Evolutionary conservation across 495 filamentous ascomycete species (phyloP).

Genomic region (Aspergillus panamensis): DNA sequence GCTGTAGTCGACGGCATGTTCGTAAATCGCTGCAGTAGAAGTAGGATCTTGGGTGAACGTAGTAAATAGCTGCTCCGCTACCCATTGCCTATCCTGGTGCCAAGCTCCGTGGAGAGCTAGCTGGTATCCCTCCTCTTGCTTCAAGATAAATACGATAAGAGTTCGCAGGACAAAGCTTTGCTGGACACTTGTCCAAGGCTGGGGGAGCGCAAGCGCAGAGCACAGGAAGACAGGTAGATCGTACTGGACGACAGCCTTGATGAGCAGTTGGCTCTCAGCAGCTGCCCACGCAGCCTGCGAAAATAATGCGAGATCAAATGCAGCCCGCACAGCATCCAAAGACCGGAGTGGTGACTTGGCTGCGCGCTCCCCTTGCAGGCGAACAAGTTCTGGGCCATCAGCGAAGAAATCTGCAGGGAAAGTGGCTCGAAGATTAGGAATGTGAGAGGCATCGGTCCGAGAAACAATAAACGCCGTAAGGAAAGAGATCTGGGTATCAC

Average conservation of each 20-base stretch:
- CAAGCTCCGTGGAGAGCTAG: constrained; percentile 87
- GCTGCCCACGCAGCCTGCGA: constrained; percentile 61
- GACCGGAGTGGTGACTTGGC: constrained; percentile 87
- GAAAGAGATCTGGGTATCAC: constrained; percentile 85
- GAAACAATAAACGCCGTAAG: constrained; percentile 75
- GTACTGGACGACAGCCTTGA: constrained; percentile 47
- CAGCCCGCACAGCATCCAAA: constrained; percentile 73
- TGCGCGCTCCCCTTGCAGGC: constrained; percentile 66
- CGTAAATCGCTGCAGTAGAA: constrained; percentile 73
- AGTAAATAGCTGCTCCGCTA: constrained; percentile 72
- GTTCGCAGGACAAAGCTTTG: constrained; percentile 60
- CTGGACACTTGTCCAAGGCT: constrained; percentile 61
- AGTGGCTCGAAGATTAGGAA: constrained; percentile 72
- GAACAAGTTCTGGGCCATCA: constrained; percentile 64
- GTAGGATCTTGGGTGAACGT: constrained; percentile 72
- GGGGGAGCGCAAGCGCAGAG: constrained; percentile 66
- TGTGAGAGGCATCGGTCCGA: constrained; percentile 74
- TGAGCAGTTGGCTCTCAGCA: constrained; percentile 60
- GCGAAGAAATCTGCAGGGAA: constrained; percentile 76
- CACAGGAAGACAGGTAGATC: constrained; percentile 68
- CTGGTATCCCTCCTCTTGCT: constrained; percentile 64
- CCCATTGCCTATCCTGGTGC: constrained; percentile 81
- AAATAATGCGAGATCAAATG: constrained; percentile 73
- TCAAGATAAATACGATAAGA: constrained; percentile 58
- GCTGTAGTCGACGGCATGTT: constrained; percentile 68